These are phyloP conservation scores for Leccinum subrobustum DNA, from an alignment of 1,284 basidiomycete genomes.

Conservation along the genomic window DNA sequence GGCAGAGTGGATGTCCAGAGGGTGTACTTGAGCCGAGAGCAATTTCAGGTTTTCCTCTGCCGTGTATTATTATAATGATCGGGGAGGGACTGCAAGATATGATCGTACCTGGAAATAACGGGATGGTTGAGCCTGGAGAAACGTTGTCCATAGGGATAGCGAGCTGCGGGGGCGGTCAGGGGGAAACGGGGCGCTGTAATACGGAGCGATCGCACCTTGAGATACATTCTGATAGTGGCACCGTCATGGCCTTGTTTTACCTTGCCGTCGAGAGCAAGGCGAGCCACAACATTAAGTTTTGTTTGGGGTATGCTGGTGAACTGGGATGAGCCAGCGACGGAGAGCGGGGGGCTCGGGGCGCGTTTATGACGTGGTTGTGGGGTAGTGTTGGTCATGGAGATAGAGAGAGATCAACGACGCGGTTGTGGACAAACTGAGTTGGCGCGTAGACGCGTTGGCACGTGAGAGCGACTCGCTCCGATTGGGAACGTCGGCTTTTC, in stretches of 20 bases:
- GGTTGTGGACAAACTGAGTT: slow-evolving; percentile 5
- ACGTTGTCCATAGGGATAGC: slow-evolving; percentile 63
- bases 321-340: slow-evolving; percentile 37
- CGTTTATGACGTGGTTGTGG: slow-evolving; percentile 35
- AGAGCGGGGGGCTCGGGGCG: slow-evolving; percentile 42
- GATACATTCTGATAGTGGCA: slow-evolving; percentile 67
- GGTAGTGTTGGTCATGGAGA: slow-evolving; percentile 12
- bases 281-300: slow-evolving; percentile 67
- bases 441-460: slow-evolving; percentile 27
- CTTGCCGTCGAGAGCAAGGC: slow-evolving; percentile 71
- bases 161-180: slow-evolving; percentile 44
- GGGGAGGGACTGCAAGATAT: neutral
- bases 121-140: slow-evolving; percentile 61
- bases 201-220: slow-evolving; percentile 52
- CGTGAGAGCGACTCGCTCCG: slow-evolving; percentile 14
- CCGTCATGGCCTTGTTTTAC: slow-evolving; percentile 63
- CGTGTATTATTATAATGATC: neutral
- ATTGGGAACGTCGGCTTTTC: slow-evolving; percentile 3
- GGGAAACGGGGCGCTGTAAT: neutral
- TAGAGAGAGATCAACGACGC: neutral
- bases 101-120: slow-evolving; percentile 65
- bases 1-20: slow-evolving; percentile 62
- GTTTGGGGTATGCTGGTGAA: slow-evolving; percentile 38
- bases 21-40: slow-evolving; percentile 67
- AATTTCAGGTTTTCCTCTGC: slow-evolving; percentile 78